phyloP scores from a whole-genome alignment of 805 yeast genomes.

The Huiozyma sinensis region DNA sequence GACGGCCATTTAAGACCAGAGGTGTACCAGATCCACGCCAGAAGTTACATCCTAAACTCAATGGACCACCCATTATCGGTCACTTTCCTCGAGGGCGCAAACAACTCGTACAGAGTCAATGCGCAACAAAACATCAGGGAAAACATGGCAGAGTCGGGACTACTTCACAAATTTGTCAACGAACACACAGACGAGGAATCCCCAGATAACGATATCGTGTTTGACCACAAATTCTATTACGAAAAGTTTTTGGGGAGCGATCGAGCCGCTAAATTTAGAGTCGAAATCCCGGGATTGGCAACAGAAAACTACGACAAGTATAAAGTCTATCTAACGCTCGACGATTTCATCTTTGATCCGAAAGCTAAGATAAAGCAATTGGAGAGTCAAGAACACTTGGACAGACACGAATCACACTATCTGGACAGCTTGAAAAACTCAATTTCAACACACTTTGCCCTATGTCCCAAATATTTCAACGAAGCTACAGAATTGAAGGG shows the following conservation, averaged over 20 bases:
- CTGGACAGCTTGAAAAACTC: slow-evolving; percentile 29
- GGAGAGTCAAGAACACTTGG: slow-evolving; percentile 15
- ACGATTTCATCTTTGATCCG: slow-evolving; percentile 23
- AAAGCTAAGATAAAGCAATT: slow-evolving; percentile 16
- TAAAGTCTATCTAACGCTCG: slow-evolving; percentile 9
- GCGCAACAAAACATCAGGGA: slow-evolving; percentile 6
- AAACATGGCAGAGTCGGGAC: slow-evolving; percentile 17
- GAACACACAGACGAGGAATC: neutral
- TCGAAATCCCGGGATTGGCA: slow-evolving; percentile 10
- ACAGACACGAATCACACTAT: slow-evolving; percentile 23
- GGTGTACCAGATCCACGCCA: slow-evolving; percentile 24
- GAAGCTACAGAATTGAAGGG: slow-evolving; percentile 9
- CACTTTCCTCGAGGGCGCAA: slow-evolving; percentile 15
- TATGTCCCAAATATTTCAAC: slow-evolving; percentile 32
- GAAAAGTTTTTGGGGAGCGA: slow-evolving; percentile 10
- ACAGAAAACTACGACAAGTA: slow-evolving; percentile 7
- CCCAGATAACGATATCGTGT: slow-evolving; percentile 4
- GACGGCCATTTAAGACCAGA: slow-evolving; percentile 23
- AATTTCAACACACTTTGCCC: slow-evolving; percentile 19
- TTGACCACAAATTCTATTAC: slow-evolving; percentile 14
- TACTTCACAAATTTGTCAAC: slow-evolving; percentile 7
- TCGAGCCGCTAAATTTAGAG: slow-evolving; percentile 5
- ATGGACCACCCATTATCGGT: slow-evolving; percentile 18
- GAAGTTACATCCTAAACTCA: slow-evolving; percentile 14
- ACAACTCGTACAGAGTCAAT: slow-evolving; percentile 11